These are phyloP conservation scores for Tetracladium setigerum DNA, from an alignment of 495 filamentous ascomycete genomes.

Conservation along the genomic window DNA sequence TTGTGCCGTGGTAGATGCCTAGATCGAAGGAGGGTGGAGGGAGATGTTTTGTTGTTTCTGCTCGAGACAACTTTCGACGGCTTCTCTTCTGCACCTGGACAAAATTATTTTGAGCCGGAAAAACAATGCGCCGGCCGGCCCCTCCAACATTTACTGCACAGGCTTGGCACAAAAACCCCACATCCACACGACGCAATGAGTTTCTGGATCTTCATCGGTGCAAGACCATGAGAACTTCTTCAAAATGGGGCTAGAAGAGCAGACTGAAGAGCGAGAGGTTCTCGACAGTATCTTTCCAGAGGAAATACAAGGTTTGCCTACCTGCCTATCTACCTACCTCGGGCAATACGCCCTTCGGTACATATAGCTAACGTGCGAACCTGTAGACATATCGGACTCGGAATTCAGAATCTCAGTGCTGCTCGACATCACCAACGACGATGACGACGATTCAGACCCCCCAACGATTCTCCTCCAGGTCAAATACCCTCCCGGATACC, in stretches of 20 bases:
- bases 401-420: conserved; percentile 77
- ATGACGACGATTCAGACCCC: conserved; percentile 46
- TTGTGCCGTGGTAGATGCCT: too few species aligned
- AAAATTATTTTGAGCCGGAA: too few species aligned
- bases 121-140: too few species aligned
- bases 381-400: conserved; percentile 72
- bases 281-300: conserved; percentile 98
- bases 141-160: too few species aligned
- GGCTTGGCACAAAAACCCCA: too few species aligned
- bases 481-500: conserved; percentile 78
- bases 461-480: conserved; percentile 73
- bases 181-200: too few species aligned
- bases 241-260: conserved; percentile 88
- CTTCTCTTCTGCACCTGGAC: too few species aligned
- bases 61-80: too few species aligned
- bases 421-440: conserved; percentile 57
- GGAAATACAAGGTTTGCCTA: conserved; percentile 72
- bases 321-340: not conserved
- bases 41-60: too few species aligned
- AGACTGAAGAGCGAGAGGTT: conserved; percentile 91
- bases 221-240: not conserved
- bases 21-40: too few species aligned
- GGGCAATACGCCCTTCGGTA: not conserved
- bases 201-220: not conserved
- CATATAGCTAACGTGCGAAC: not conserved